Evolutionary conservation across 768 basidiomycete genomes (phyloP).

Genomic region (Mycena galopus): DNA sequence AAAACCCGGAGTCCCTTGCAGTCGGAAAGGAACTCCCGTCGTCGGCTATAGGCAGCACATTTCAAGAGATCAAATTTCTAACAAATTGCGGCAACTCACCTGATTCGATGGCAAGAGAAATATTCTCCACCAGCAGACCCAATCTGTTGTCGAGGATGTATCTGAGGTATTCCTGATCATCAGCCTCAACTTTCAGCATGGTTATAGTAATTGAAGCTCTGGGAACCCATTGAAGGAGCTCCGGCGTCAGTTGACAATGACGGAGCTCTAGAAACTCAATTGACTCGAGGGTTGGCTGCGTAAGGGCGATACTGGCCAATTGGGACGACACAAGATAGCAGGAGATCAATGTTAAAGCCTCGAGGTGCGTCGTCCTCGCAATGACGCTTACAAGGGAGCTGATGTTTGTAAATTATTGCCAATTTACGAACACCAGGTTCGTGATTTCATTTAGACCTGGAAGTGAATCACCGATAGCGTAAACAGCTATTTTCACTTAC

Average conservation of each 20-base stretch:
- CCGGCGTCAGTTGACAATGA: neutral
- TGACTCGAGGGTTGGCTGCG: neutral
- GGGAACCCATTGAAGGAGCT: neutral
- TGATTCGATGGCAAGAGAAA: neutral
- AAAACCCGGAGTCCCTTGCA: too few species aligned
- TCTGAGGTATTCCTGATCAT: neutral
- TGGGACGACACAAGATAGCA: too few species aligned
- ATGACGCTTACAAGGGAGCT: neutral
- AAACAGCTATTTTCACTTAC: too few species aligned
- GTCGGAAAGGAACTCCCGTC: too few species aligned
- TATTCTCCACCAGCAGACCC: neutral
- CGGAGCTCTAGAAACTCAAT: neutral
- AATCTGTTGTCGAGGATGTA: neutral
- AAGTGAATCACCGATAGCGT: too few species aligned
- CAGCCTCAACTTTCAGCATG: neutral
- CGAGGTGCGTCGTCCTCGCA: neutral
- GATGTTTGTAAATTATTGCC: neutral
- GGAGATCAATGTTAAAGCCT: neutral
- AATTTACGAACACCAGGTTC: too few species aligned
- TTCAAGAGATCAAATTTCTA: too few species aligned
- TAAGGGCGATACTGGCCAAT: neutral
- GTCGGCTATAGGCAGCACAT: too few species aligned
- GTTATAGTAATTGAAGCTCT: neutral
- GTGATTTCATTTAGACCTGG: too few species aligned
- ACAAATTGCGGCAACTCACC: neutral